Percentiles rank a stretch among this genome's conserved stretches.
These are phyloP conservation scores for Pythium phragmitis DNA, from an alignment of 352 stramenopile genomes.

Conservation along the genomic window DNA sequence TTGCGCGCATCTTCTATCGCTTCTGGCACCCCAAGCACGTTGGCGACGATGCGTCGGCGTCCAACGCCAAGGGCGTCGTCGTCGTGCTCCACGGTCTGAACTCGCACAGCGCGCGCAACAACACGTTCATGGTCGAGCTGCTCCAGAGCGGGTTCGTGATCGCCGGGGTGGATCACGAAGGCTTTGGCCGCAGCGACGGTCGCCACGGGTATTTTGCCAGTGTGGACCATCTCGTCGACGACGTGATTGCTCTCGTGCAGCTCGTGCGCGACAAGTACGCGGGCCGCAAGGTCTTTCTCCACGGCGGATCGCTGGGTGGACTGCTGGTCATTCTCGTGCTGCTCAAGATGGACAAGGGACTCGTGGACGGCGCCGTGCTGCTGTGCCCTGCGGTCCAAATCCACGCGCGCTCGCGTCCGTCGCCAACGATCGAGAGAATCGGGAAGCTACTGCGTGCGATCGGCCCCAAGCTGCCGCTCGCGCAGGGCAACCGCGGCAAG, in stretches of 20 bases:
- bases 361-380: constrained; percentile 73
- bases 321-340: constrained; percentile 63
- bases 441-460: constrained; percentile 55
- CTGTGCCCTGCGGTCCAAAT: constrained; percentile 72
- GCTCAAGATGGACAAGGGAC: constrained; percentile 38
- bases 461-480: constrained; percentile 64
- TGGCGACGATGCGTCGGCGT: constrained; percentile 25
- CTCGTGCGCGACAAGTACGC: constrained; percentile 62
- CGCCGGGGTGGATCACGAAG: constrained; percentile 65
- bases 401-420: constrained; percentile 51
- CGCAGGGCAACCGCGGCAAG: constrained; percentile 52
- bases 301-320: constrained; percentile 71
- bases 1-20: constrained; percentile 66
- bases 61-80: constrained; percentile 47
- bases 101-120: constrained; percentile 78
- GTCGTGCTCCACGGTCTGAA: constrained; percentile 77
- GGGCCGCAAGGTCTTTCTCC: constrained; percentile 64
- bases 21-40: constrained; percentile 62
- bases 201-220: constrained; percentile 76
- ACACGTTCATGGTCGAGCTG: constrained; percentile 69
- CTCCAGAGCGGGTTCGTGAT: constrained; percentile 64
- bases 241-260: constrained; percentile 63
- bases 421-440: constrained; percentile 40
- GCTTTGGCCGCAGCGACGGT: constrained; percentile 73
- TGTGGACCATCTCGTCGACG: constrained; percentile 55